Base-by-base conservation (phyloP, 2,329 filamentous ascomycete species). In the Tolypocladium album region DNA sequence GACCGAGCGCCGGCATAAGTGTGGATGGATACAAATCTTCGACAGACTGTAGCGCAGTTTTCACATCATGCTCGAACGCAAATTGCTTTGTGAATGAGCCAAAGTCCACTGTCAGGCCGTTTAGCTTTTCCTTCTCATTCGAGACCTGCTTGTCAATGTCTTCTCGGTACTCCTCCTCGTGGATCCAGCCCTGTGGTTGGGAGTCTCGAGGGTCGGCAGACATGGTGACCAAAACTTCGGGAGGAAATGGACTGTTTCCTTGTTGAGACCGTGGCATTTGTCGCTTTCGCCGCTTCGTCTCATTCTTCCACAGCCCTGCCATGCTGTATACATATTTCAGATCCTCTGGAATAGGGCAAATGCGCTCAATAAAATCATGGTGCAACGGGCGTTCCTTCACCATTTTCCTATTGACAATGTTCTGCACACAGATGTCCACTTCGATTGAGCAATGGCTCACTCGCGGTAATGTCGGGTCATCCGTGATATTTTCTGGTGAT, bases 251-350 rank as follows among this genome's bases (percentile, higher is more conserved):
- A 62, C 83, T 93, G 67, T 85, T 90, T 6, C 80, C 84, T 39
- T 85, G 80, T 64, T 85, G 79, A 7, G 75, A 75, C 55, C 88
- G 78, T 2, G 85, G 82, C 82, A 93, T 87, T 55, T 83, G 83
- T 56, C 82, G 79, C 72, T 89, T 93, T 39, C 92, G 84, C 53
- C 92, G 84, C 61, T 85, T 86, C 0, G 88, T 90, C 72, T 97
- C 94, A 66, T 96, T 91, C 69, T 86, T 87, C 94, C 94, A 99
- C 3, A 99, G 75, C 0, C 90, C 89, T 59, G 91, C 92, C 89
- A 99, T 93, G 64, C 94, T 99, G 68, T 90, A 87, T 6, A 99
- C 92, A 13, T 96, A 80, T 69, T 95, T 96, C 69, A 92, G 78
- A 64, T 90, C 86, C 0, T 80, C 73, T 0, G 84, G 77, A 24